A percentile compares a stretch with the other conserved stretches of the same genome.
phyloP scores from a whole-genome alignment of 176 grass and related monocot genomes.

The Dactylis glomerata region DNA sequence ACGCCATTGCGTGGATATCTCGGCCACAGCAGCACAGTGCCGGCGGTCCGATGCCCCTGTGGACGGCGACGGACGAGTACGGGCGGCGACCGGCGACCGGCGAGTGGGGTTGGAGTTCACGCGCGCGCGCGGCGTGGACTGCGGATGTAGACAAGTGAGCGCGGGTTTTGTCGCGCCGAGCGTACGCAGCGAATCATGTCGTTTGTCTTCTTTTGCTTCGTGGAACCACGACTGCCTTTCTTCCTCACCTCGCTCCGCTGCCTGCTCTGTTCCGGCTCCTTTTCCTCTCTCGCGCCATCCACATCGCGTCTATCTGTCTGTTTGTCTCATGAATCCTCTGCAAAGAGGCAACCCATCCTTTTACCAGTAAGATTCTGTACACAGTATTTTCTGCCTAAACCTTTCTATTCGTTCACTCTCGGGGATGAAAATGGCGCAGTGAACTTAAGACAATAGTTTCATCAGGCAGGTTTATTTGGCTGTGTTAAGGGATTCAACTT shows the following conservation, averaged over 20 bases:
- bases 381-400: neutral
- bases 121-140: neutral
- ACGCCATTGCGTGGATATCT: neutral
- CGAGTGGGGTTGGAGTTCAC: neutral
- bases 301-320: slow-evolving; percentile 13
- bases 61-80: too few species aligned
- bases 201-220: slow-evolving; percentile 54
- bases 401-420: neutral
- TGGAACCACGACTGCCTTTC: neutral
- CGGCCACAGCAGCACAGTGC: neutral
- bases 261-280: neutral
- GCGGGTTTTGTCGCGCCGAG: slow-evolving; percentile 46
- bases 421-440: too few species aligned
- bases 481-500: too few species aligned
- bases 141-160: slow-evolving; percentile 44
- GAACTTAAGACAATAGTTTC: too few species aligned
- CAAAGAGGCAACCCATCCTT: slow-evolving; percentile 36
- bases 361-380: slow-evolving; percentile 25
- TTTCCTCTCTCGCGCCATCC: neutral
- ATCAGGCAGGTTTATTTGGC: too few species aligned
- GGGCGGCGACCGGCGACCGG: too few species aligned
- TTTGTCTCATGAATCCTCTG: slow-evolving; percentile 24
- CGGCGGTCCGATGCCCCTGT: too few species aligned
- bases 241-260: neutral
- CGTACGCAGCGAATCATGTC: slow-evolving; percentile 71